Percentiles rank a stretch among this genome's conserved stretches.
These are phyloP conservation scores for Cryptosporidium bovis DNA, from an alignment of 169 alveolate species.

Conservation along the genomic window DNA sequence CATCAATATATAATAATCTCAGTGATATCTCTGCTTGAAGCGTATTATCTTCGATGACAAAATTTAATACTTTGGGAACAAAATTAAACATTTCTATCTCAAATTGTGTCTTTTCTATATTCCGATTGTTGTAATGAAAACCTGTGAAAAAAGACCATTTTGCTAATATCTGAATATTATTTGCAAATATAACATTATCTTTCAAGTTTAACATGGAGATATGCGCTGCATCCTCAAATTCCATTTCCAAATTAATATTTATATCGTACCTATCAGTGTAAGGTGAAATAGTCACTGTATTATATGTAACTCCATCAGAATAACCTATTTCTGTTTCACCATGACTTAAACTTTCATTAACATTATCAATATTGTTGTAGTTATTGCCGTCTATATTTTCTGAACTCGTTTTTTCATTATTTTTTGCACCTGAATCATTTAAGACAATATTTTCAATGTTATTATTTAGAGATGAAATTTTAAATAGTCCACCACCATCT, in stretches of 20 bases:
- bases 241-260: conserved; percentile 7
- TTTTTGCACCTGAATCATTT: background rate
- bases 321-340: background rate
- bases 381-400: background rate
- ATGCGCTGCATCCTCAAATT: background rate
- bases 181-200: conserved; percentile 1
- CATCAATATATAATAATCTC: conserved; percentile 24
- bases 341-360: background rate
- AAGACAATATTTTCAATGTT: no score
- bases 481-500: conserved; percentile 39
- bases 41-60: conserved; percentile 5
- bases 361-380: background rate
- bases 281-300: conserved; percentile 51
- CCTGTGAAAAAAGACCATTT: conserved; percentile 59
- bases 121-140: conserved; percentile 11
- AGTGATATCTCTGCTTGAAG: conserved; percentile 58
- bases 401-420: background rate
- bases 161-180: conserved; percentile 20
- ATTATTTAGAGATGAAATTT: conserved; percentile 16
- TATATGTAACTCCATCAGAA: conserved; percentile 30
- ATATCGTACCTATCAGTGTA: conserved; percentile 46
- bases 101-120: conserved; percentile 26
- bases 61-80: conserved; percentile 46
- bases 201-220: conserved; percentile 2
- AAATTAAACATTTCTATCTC: conserved; percentile 60